Percentiles rank a stretch among this genome's conserved stretches.
phyloP scores from a whole-genome alignment of 768 basidiomycete species.

The Mycena kentingensis region DNA sequence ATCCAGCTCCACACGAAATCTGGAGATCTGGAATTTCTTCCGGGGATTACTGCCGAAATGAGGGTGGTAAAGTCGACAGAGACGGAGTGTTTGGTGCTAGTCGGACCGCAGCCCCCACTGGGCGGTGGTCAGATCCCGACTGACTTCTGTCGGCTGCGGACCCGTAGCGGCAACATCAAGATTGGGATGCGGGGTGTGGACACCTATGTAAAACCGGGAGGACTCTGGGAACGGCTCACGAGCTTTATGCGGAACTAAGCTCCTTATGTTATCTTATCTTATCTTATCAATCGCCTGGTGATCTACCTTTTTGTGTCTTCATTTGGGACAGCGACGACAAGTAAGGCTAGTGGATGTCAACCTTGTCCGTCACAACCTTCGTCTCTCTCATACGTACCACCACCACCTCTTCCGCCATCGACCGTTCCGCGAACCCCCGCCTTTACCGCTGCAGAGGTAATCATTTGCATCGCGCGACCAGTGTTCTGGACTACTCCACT shows the following conservation, averaged over 20 bases:
- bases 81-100: constrained; percentile 16
- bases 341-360: not conserved
- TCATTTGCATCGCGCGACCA: no score
- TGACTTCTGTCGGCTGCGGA: constrained; percentile 21
- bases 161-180: constrained; percentile 12
- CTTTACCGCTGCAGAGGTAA: no score
- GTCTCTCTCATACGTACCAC: not conserved
- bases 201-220: constrained; percentile 9
- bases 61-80: constrained; percentile 35
- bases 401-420: not conserved
- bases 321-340: not conserved
- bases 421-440: not conserved
- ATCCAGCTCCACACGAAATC: constrained; percentile 37
- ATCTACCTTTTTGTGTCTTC: constrained; percentile 8
- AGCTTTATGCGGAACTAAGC: constrained; percentile 4
- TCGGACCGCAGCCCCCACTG: constrained; percentile 3
- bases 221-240: constrained; percentile 12
- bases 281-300: not conserved
- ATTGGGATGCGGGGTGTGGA: constrained; percentile 18
- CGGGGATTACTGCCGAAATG: constrained; percentile 32
- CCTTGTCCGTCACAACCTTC: not conserved
- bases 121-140: not conserved
- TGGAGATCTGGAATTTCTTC: constrained; percentile 37
- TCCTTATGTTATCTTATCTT: not conserved
- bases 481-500: no score